Conservation (phyloP, 2,329 filamentous ascomycete species). For the Neonectria ditissima region DNA sequence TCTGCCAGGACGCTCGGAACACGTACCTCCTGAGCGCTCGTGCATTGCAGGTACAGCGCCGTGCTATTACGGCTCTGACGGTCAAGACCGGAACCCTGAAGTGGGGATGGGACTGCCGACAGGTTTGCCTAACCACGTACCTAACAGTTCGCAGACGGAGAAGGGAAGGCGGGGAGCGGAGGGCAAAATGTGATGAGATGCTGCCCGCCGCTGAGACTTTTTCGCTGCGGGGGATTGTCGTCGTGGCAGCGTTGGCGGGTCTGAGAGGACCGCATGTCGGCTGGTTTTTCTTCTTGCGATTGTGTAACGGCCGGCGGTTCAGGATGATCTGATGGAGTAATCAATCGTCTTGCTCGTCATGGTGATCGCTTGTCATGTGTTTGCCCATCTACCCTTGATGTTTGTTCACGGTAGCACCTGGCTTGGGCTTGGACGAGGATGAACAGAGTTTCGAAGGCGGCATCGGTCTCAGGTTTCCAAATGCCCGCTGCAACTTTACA, state of each 20-base stretch:
- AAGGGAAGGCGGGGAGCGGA: constrained; percentile 8
- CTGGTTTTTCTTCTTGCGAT: neutral
- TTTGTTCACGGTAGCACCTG: constrained; percentile 10
- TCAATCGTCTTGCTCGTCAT: neutral
- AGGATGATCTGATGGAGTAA: constrained; percentile 12
- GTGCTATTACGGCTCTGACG: constrained; percentile 24
- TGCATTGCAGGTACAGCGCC: constrained; percentile 19
- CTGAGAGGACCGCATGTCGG: neutral
- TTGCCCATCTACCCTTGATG: constrained; percentile 7
- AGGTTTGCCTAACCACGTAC: constrained; percentile 19
- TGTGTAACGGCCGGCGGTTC: neutral
- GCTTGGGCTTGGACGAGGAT: constrained; percentile 5
- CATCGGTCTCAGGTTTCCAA: constrained; percentile 3
- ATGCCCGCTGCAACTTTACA: neutral
- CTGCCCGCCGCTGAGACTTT: constrained; percentile 10
- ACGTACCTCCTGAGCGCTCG: constrained; percentile 17
- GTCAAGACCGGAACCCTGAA: constrained; percentile 36
- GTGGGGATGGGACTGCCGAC: constrained; percentile 36
- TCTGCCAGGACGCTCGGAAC: constrained; percentile 17
- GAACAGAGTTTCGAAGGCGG: constrained; percentile 7
- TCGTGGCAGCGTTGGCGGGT: constrained; percentile 17
- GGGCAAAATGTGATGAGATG: neutral
- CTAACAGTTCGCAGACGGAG: constrained; percentile 27
- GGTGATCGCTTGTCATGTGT: constrained; percentile 5
- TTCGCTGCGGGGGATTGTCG: constrained; percentile 15